Base-by-base conservation (phyloP, 805 yeast genomes). In the Metschnikowia drakensbergensis region DNA sequence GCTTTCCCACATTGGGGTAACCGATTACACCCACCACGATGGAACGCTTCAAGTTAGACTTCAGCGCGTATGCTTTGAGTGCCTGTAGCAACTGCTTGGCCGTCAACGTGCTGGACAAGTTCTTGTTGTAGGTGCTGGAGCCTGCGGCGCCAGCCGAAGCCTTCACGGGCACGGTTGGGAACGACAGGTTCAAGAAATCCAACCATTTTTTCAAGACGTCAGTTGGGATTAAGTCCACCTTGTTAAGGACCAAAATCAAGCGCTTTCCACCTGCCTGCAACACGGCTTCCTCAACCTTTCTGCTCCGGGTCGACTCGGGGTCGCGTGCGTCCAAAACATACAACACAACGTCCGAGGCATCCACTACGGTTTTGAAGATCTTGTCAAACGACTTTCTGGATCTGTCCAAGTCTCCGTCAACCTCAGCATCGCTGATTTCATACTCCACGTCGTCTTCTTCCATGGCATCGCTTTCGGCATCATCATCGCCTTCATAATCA, bases 301-400 rank as follows among this genome's bases (percentile, higher is more conserved):
- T 82, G 6, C 97, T 90, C 63, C 99, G 82, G 3, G 98, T 92
- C 17, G 89, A 84, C 67, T 88, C 96, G 47, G 99, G 99, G 68
- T 94, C 97, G 68, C 99, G 84, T 1, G 99, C 96, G 69, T 92
- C 99, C 62, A 92, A 72, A n/a, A 92, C 97, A 62, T 94, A 92
- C 48, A 91, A 75, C 17, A 92, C 75, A 47, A 92, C 96, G 65
- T 92, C 99, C 1, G 97, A 76, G 23, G 90, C 86, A 52, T 90
- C 97, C 23, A 94, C 91, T 33, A 94, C 97, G 11, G 90, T 78
- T 68, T 90, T 91, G 77, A 91, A 92, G 51, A 92, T 83, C 71
- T 91, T 92, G 66, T 92, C 98, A 64, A 86, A 94, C 5, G 96
- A 94, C 65, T 86, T 91, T 66, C 94, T 80, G 9, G 94, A 86